Conservation (phyloP, 176 grass and related monocot species). For the Secale cereale region DNA sequence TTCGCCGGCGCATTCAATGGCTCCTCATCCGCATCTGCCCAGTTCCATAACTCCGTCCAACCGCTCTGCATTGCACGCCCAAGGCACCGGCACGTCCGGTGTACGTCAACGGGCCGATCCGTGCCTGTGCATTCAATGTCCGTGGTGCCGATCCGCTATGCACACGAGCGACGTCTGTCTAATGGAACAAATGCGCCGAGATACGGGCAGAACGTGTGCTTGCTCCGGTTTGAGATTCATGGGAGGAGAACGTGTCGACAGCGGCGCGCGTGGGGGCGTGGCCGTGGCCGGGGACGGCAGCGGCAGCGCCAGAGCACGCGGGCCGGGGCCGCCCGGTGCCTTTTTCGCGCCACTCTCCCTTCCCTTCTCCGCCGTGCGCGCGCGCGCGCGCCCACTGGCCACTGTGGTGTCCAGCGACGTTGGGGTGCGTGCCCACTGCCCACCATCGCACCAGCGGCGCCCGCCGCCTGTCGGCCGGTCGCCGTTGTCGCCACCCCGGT, state of each 20-base stretch:
- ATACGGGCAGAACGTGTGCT: no score
- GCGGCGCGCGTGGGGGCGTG: background rate
- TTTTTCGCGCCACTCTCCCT: background rate
- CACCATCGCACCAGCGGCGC: background rate
- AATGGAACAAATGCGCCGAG: background rate
- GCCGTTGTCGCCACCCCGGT: background rate
- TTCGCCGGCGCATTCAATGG: slow-evolving; percentile 7
- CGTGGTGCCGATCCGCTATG: no score
- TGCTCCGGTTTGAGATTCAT: no score
- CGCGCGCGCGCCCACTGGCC: background rate
- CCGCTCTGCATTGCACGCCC: background rate
- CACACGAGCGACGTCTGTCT: background rate
- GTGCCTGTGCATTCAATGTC: slow-evolving; percentile 2
- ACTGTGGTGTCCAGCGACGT: no score
- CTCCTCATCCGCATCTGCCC: background rate
- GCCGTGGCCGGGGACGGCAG: background rate
- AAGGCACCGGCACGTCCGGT: no score
- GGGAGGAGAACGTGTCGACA: no score
- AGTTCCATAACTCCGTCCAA: background rate
- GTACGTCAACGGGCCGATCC: background rate
- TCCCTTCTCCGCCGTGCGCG: background rate
- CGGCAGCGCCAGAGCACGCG: background rate
- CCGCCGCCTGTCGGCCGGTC: background rate
- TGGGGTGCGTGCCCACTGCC: background rate
- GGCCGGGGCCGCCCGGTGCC: background rate